Evolutionary conservation across 2,329 filamentous ascomycete genomes (phyloP).

Genomic region (Metarhizium anisopliae): DNA sequence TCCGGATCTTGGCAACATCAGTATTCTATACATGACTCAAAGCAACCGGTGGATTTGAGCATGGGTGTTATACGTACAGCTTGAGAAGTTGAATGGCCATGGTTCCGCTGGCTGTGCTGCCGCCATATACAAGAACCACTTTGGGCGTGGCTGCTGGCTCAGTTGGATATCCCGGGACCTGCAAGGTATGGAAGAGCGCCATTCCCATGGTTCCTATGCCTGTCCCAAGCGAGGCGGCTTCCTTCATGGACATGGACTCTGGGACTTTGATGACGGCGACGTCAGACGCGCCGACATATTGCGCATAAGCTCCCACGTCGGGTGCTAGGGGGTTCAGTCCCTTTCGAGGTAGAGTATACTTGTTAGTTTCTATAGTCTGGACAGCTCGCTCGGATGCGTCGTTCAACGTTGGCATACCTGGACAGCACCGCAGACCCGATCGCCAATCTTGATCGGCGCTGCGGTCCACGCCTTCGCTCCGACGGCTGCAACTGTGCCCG

Average conservation of each 20-base stretch:
- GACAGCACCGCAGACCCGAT: conserved; percentile 17
- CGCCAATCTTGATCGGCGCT: conserved; percentile 13
- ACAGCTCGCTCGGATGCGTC: too few species aligned
- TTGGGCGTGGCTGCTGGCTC: too few species aligned
- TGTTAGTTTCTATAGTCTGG: too few species aligned
- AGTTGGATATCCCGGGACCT: background rate
- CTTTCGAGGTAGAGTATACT: too few species aligned
- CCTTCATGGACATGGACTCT: background rate
- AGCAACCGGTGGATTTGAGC: too few species aligned
- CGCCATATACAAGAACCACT: background rate
- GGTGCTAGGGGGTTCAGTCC: conserved; percentile 7
- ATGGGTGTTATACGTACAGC: too few species aligned
- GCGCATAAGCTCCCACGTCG: conserved; percentile 5
- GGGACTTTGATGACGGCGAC: background rate
- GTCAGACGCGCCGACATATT: background rate
- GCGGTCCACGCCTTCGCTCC: too few species aligned
- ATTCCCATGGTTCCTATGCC: background rate
- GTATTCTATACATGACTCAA: too few species aligned
- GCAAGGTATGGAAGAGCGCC: background rate
- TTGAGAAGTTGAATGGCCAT: background rate
- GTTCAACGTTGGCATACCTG: background rate
- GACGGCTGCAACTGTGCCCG: too few species aligned
- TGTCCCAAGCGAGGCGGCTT: background rate
- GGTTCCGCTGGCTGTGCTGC: background rate
- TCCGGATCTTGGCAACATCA: too few species aligned